Evolutionary conservation across 441 rosid genomes (phyloP).

Genomic region (Aleurites moluccanus): DNA sequence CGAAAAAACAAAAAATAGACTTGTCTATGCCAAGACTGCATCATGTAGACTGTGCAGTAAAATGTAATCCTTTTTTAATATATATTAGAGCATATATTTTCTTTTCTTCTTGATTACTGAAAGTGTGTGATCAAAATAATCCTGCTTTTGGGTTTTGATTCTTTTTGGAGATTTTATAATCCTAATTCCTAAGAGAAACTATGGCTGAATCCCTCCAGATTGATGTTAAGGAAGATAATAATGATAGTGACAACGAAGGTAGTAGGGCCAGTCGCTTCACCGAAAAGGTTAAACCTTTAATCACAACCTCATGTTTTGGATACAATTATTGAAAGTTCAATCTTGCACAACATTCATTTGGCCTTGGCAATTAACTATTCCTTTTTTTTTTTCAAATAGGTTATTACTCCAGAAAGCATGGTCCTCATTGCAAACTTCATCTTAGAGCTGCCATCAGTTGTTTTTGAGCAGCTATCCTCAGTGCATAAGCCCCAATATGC

Average conservation of each 20-base stretch:
- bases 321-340: background rate
- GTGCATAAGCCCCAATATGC: background rate
- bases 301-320: background rate
- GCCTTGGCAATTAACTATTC: background rate
- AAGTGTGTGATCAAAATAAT: background rate
- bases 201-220: background rate
- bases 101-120: background rate
- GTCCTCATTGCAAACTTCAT: background rate
- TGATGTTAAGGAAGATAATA: background rate
- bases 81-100: no score
- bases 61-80: no score
- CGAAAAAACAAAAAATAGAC: no score
- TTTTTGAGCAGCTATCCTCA: background rate
- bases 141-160: background rate
- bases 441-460: constrained; percentile 6
- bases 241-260: background rate
- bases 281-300: background rate
- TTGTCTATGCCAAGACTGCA: no score
- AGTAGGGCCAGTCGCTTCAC: background rate
- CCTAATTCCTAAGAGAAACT: background rate
- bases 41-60: no score
- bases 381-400: background rate
- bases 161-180: background rate
- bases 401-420: background rate
- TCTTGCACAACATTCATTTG: background rate